Evolutionary conservation across 2,329 filamentous ascomycete species (phyloP), one percentile per base, ranked within the genome.

Genomic region (Ilyonectria robusta): DNA sequence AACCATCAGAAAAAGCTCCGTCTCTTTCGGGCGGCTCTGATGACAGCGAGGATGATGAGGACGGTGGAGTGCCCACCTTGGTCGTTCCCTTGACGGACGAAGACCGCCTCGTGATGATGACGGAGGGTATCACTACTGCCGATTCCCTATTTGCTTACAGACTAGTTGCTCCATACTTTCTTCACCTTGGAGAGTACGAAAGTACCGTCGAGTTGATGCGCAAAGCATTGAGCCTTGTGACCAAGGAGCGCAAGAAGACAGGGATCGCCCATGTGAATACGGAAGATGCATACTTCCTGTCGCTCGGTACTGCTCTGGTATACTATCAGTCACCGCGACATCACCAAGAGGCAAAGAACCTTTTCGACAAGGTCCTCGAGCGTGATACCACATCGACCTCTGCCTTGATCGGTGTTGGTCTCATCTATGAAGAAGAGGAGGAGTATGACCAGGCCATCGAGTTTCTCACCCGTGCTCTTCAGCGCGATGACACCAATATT

Each of bases 371-470:
- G 33, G 93, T 98, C 6, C 85, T 99, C 1, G 84, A 89, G 54
- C 89, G 92, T 29, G 94, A 97, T 63, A 87, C 91, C 2, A 89
- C 88, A 3, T 95, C 93, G 1, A 97, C 94, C 0, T 84, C 90
- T 33, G 95, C 95, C 2, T 84, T 99, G 68, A 93, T 98, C 51
- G 96, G 96, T 1, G 90, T 98, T 37, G 97, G 96, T 1, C 82
- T 98, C 26, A 95, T 99, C 46, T 92, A 95, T 53, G 94, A 98
- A 79, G 96, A 98, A 74, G 94, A 97, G 71, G 92, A 97, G 75
- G 93, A 98, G 69, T 98, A 93, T 75, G 85, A 88, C 53, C 87
- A 94, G 75, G 96, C 97, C 0, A 90, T 95, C 44, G 88, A 92
- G 31, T 98, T 97, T 75, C 83, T 99, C 13, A 87, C 87, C 44